These are phyloP conservation scores for Colletotrichum melonis DNA, from an alignment of 2,329 filamentous ascomycete genomes.

Conservation along the genomic window DNA sequence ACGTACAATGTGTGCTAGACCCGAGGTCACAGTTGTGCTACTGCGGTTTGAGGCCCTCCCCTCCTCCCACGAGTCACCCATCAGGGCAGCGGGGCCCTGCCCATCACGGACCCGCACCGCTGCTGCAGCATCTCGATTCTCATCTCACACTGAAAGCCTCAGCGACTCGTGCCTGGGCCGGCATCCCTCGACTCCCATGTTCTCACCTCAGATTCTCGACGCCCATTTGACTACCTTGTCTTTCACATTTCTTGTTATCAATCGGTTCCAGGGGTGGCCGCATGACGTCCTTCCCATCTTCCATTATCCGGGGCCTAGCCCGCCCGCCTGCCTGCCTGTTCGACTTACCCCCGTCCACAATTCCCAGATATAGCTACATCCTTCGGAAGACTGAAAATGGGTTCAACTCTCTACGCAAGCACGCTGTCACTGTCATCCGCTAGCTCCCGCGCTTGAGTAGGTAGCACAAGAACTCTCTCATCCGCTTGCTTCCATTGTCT, in stretches of 20 bases:
- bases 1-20: no score
- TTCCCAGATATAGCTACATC: no score
- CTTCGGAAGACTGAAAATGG: no score
- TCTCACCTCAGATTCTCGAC: not conserved
- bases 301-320: not conserved
- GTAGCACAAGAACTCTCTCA: not conserved
- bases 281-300: not conserved
- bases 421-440: no score
- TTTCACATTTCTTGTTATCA: slow-evolving; percentile 1
- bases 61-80: not conserved
- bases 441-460: no score
- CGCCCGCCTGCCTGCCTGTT: not conserved
- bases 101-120: not conserved
- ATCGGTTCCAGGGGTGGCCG: not conserved
- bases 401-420: no score
- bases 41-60: slow-evolving; percentile 26
- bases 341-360: no score
- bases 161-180: no score
- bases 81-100: not conserved
- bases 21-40: no score
- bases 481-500: not conserved
- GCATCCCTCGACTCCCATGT: not conserved
- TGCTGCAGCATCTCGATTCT: not conserved
- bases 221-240: not conserved
- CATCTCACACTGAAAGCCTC: not conserved